These are phyloP conservation scores for Ramichloridium luteum DNA, from an alignment of 2,329 filamentous ascomycete genomes.

Conservation along the genomic window DNA sequence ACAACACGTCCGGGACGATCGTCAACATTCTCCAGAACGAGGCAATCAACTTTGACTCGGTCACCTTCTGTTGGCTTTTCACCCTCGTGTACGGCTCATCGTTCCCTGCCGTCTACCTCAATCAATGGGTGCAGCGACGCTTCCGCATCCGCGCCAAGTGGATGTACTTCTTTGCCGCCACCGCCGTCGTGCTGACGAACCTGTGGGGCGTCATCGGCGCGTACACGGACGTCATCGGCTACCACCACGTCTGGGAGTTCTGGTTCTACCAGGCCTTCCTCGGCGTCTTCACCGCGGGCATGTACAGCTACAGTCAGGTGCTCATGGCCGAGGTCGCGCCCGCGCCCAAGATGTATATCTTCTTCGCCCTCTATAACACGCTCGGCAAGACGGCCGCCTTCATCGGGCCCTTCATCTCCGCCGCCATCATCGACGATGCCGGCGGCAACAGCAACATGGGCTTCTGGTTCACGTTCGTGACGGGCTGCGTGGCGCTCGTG, in stretches of 20 bases:
- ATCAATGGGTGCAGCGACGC: not conserved
- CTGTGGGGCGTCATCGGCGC: too few species aligned
- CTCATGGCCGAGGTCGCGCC: slow-evolving; percentile 1
- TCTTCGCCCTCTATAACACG: slow-evolving; percentile 2
- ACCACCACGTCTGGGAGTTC: slow-evolving; percentile 13
- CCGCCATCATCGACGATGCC: not conserved
- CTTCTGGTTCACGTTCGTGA: slow-evolving; percentile 1
- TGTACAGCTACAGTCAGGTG: too few species aligned
- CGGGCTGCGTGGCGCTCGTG: not conserved
- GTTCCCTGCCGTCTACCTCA: not conserved
- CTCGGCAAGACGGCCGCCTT: not conserved
- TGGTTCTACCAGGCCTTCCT: slow-evolving; percentile 14
- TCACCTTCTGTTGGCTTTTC: not conserved
- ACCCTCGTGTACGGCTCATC: not conserved
- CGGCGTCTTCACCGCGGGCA: too few species aligned
- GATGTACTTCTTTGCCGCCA: too few species aligned
- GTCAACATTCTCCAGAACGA: slow-evolving; percentile 1
- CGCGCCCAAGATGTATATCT: not conserved
- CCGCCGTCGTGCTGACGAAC: too few species aligned
- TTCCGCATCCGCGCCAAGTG: not conserved
- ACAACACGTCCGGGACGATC: not conserved
- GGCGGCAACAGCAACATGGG: not conserved
- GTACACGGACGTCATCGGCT: too few species aligned
- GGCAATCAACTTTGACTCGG: not conserved
- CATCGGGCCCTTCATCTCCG: slow-evolving; percentile 1